Evolutionary conservation across 257 asterid species (phyloP), one percentile per base, ranked within the genome.

Genomic region (Coffea eugenioides): DNA sequence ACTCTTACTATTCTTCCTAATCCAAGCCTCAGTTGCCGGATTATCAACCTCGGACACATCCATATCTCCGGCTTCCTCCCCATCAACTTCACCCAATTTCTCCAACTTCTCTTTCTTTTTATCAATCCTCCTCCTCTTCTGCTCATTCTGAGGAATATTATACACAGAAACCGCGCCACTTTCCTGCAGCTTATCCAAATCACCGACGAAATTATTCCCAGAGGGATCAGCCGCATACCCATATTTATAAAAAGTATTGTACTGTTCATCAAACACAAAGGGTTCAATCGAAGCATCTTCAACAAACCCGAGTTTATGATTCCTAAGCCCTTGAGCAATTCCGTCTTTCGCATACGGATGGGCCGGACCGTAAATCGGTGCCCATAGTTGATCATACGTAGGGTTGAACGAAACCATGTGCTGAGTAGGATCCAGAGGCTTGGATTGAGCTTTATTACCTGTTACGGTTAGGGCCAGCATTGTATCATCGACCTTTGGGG

Each of bases 211-310:
- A 59, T 78, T 83, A 73, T 86, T 94, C 83, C 86, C 88, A 1
- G 98, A 87, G 12, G 99, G 99, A 82, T 96, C 99, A 25, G 97
- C 96, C 4, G 99, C 99, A 80, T 96, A 96, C 14, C 99, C 99
- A 31, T 89, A 90, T 79, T 92, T 96, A 69, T 93, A 90, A 75
- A 91, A 96, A 62, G 99, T 96, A 73, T 96, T 96, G 73, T 96
- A 96, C 93, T 96, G 99, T 74, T 96, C 99, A 27, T 96, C 99
- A 51, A 96, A 96, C 21, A 92, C 97, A 64, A 96, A 96, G 7
- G 97, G 85, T 75, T 85, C 97, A 11, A 94, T 90, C 4, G 90
- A 76, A 2, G 99, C 98, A 70, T 96, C 79, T 46, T 96, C 99
- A 2, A 96, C 99, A 51, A 94, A 93, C 72, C 98, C 99, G 1